Evolutionary conservation across 2,329 filamentous ascomycete species (phyloP).

Genomic region (Monosporascus sp.): DNA sequence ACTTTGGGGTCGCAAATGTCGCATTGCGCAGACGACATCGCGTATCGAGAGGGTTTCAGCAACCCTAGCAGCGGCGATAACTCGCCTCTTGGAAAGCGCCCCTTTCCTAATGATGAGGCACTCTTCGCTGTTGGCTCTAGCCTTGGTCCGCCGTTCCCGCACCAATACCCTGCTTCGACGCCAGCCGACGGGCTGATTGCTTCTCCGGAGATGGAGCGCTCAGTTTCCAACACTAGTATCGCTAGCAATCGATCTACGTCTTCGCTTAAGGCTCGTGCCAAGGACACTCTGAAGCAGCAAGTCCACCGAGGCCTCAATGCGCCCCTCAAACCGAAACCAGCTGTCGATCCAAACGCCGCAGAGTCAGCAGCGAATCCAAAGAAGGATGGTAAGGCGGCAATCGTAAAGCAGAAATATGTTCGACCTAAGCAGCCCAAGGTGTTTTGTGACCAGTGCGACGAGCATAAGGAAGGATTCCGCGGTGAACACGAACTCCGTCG

Average conservation of each 20-base stretch:
- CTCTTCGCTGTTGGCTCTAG: slow-evolving; percentile 34
- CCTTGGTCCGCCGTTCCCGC: slow-evolving; percentile 17
- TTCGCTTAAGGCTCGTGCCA: slow-evolving; percentile 41
- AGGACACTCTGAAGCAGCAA: slow-evolving; percentile 41
- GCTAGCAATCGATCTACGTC: slow-evolving; percentile 38
- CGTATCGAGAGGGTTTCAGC: slow-evolving; percentile 18
- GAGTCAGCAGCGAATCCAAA: slow-evolving; percentile 19
- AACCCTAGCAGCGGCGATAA: slow-evolving; percentile 17
- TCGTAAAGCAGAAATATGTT: slow-evolving; percentile 40
- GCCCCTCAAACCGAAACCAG: slow-evolving; percentile 41
- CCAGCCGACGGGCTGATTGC: slow-evolving; percentile 24
- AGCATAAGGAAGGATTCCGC: slow-evolving; percentile 73
- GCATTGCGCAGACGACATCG: slow-evolving; percentile 15
- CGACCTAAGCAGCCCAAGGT: slow-evolving; percentile 68
- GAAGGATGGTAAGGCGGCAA: slow-evolving; percentile 38
- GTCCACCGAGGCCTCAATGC: slow-evolving; percentile 35
- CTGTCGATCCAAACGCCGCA: slow-evolving; percentile 21
- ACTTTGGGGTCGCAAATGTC: slow-evolving; percentile 28
- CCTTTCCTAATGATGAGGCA: slow-evolving; percentile 19
- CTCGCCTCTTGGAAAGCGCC: slow-evolving; percentile 20
- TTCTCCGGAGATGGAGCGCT: slow-evolving; percentile 41
- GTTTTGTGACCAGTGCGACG: slow-evolving; percentile 63
- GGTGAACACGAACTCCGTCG: slow-evolving; percentile 77
- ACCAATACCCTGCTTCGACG: slow-evolving; percentile 25
- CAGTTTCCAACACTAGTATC: slow-evolving; percentile 38